Evolutionary conservation across 2,329 filamentous ascomycete genomes (phyloP), one percentile per base, ranked within the genome.

Genomic region (Penicillium sp.): DNA sequence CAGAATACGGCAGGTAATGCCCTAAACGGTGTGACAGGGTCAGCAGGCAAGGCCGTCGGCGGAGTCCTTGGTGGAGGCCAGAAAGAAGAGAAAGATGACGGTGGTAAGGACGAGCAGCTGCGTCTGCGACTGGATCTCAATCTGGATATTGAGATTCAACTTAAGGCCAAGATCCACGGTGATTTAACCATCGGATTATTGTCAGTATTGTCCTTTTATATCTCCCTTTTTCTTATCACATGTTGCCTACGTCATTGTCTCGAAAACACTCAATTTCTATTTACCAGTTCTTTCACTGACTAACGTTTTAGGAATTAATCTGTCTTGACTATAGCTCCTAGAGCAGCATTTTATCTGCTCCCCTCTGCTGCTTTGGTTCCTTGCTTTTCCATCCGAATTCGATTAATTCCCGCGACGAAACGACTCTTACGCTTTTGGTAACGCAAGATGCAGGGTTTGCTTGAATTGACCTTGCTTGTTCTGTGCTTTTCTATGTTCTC

Each of bases 141-240:
- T 74, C 79, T 95, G 56, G 90, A 95, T 64, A 83, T 95, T 49
- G 90, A 95, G 74, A 90, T 95, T 60, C 88, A 91, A 67, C 82
- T 95, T 59, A 95, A 95, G 81, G 90, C 90, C 21, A 88, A 88
- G 74, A 92, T 95, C 63, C 87, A 92, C 67, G 91, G 91, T 69
- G 91, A 96, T 77, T 77, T 96, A 62, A 92, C 90, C 33, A 76
- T 95, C 63, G 88, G 87, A 62, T 81, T 95, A 69, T 85, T 89
- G 89, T 91, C 82, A 80, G 85, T 87, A 62, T 60, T 33, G 6
- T 48, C 49, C 22, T 48, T 52, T 24, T 44, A 45, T 33, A 37
- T 26, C 13, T 14, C 29, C 22, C 24, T 31, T 49, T 42, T 10
- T 24, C n/a, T 39, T 49, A 13, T n/a, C n/a, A 26, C n/a, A n/a